Conservation (phyloP, 768 basidiomycete genomes). For the Russula brevipes region DNA sequence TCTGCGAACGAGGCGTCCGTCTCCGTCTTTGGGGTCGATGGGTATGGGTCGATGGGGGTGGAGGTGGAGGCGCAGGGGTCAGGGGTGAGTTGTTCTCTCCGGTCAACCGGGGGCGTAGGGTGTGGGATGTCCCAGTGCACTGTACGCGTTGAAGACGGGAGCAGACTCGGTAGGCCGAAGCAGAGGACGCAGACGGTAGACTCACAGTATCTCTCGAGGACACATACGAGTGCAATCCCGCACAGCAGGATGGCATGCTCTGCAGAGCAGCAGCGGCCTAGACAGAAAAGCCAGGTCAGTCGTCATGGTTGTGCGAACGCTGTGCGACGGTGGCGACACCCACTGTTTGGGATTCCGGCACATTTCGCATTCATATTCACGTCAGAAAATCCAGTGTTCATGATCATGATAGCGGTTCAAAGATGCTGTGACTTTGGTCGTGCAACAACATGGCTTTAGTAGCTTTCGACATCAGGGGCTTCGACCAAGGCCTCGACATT, state of each 20-base stretch:
- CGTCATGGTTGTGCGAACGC: too few species aligned
- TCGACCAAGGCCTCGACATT: neutral
- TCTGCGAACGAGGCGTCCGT: neutral
- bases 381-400: neutral
- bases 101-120: neutral
- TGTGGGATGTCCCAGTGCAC: neutral
- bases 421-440: neutral
- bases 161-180: neutral
- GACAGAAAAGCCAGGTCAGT: neutral
- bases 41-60: neutral
- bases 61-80: neutral
- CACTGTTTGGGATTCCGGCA: neutral
- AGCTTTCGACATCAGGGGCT: slow-evolving; percentile 13
- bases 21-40: too few species aligned
- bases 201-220: neutral
- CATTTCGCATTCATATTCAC: neutral
- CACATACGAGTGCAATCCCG: neutral
- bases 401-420: neutral
- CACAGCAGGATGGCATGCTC: neutral
- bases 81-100: neutral
- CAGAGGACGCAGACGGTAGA: neutral
- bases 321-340: neutral
- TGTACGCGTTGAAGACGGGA: neutral
- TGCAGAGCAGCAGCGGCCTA: neutral
- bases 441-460: slow-evolving; percentile 9